Percentiles rank a stretch among this genome's conserved stretches.
Conservation (phyloP, 352 stramenopile species). For the Globisporangium cylindrosporum region DNA sequence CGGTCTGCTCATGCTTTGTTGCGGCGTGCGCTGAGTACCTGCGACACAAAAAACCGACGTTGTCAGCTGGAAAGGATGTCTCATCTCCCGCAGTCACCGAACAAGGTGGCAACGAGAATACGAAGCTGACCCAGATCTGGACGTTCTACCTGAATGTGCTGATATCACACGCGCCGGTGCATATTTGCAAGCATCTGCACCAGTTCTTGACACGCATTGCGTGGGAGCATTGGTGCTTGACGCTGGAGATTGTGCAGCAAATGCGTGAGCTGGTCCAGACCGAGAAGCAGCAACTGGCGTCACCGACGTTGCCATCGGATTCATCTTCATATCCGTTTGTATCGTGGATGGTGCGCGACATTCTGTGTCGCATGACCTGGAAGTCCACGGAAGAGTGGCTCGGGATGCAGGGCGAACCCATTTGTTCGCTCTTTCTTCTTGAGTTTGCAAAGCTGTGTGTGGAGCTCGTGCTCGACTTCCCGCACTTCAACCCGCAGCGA, state of each 20-base stretch:
- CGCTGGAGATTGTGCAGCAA: constrained; percentile 76
- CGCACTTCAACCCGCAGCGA: constrained; percentile 57
- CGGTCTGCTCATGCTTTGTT: constrained; percentile 80
- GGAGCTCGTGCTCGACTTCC: constrained; percentile 71
- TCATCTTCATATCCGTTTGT: constrained; percentile 76
- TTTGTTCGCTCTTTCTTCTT: constrained; percentile 66
- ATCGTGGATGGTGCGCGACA: constrained; percentile 81
- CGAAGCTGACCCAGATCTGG: constrained; percentile 81
- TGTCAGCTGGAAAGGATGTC: background rate
- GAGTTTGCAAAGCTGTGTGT: constrained; percentile 76
- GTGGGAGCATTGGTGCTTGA: constrained; percentile 85
- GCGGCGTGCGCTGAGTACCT: constrained; percentile 71
- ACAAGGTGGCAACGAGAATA: constrained; percentile 16
- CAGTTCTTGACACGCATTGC: constrained; percentile 76
- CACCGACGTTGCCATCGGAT: constrained; percentile 27
- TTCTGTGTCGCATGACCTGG: constrained; percentile 79
- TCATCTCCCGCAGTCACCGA: background rate
- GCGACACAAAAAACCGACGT: constrained; percentile 26
- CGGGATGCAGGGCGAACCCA: constrained; percentile 39
- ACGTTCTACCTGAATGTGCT: constrained; percentile 72
- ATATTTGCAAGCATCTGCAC: constrained; percentile 81
- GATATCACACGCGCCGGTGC: constrained; percentile 64
- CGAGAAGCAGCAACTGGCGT: constrained; percentile 55
- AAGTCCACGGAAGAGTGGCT: constrained; percentile 76
- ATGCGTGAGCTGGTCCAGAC: constrained; percentile 74